A percentile compares a stretch with the other conserved stretches of the same genome.
Conservation (phyloP, 2,329 filamentous ascomycete genomes). For the Neoascochyta sp. region DNA sequence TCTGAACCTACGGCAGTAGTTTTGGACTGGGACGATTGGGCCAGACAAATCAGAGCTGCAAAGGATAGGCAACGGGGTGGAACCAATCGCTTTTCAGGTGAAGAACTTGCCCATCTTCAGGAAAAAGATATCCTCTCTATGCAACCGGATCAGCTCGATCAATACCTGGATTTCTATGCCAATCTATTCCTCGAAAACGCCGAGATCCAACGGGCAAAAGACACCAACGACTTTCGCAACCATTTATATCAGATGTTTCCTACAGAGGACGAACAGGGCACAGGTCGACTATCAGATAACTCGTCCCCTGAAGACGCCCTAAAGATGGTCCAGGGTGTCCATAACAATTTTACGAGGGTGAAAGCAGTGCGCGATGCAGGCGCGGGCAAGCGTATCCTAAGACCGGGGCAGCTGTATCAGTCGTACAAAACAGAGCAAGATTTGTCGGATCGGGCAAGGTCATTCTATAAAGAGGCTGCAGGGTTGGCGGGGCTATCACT, state of each 20-base stretch:
- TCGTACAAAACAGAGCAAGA: constrained; percentile 49
- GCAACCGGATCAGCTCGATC: constrained; percentile 60
- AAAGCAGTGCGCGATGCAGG: constrained; percentile 39
- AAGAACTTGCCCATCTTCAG: constrained; percentile 51
- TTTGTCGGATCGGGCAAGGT: constrained; percentile 44
- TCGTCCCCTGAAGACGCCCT: constrained; percentile 27
- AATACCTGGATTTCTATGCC: constrained; percentile 75
- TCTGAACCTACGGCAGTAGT: constrained; percentile 57
- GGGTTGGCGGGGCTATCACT: constrained; percentile 50
- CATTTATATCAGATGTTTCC: constrained; percentile 45
- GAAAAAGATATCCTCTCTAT: constrained; percentile 63
- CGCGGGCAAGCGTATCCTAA: constrained; percentile 15
- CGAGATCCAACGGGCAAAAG: constrained; percentile 30
- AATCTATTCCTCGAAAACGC: constrained; percentile 57
- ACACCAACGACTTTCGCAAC: constrained; percentile 40
- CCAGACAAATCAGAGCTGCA: constrained; percentile 10
- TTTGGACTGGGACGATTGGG: constrained; percentile 74
- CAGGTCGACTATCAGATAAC: constrained; percentile 15
- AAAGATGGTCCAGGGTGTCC: constrained; percentile 43
- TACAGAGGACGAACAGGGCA: constrained; percentile 9
- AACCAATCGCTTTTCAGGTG: constrained; percentile 31
- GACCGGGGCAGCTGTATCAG: constrained; percentile 51
- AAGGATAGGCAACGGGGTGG: constrained; percentile 6
- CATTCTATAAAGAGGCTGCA: constrained; percentile 52
- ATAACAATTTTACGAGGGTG: constrained; percentile 40